These are phyloP conservation scores for Paramecium pentaurelia DNA, from an alignment of 73 alveolate species.

Conservation along the genomic window DNA sequence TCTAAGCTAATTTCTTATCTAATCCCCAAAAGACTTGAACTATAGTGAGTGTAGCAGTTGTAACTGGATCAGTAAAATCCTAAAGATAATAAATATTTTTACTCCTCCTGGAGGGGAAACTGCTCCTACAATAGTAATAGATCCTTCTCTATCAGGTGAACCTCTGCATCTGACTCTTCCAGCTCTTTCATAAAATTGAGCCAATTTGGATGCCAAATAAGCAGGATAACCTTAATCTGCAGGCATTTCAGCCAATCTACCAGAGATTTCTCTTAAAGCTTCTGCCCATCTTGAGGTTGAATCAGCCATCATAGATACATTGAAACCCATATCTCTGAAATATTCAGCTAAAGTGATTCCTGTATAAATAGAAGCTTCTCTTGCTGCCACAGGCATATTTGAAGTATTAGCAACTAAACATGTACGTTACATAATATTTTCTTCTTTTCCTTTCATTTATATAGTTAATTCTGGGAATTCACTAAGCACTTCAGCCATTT, in stretches of 20 bases:
- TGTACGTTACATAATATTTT: conserved; percentile 96
- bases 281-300: conserved; percentile 99
- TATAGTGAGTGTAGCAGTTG: conserved; percentile 94
- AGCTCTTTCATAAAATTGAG: conserved; percentile 98
- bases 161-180: conserved; percentile 99
- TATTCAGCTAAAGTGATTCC: conserved; percentile 99
- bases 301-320: conserved; percentile 99
- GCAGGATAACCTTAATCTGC: conserved; percentile 99
- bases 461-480: conserved; percentile 97
- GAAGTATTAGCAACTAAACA: conserved; percentile 98
- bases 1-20: conserved; percentile 98
- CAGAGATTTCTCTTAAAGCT: conserved; percentile 99
- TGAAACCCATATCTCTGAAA: conserved; percentile 99
- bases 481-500: conserved; percentile 98
- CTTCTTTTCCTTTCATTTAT: conserved; percentile 83
- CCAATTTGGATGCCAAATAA: conserved; percentile 94
- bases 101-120: conserved; percentile 97
- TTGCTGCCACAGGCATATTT: conserved; percentile 99
- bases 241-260: conserved; percentile 99
- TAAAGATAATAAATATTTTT: background rate
- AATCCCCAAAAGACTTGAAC: conserved; percentile 99
- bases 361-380: conserved; percentile 98
- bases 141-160: conserved; percentile 96
- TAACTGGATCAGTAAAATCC: conserved; percentile 99
- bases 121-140: conserved; percentile 85